Percentiles rank a stretch among this genome's conserved stretches.
phyloP scores from a whole-genome alignment of 1,284 basidiomycete genomes.

The Ganoderma meredithae region DNA sequence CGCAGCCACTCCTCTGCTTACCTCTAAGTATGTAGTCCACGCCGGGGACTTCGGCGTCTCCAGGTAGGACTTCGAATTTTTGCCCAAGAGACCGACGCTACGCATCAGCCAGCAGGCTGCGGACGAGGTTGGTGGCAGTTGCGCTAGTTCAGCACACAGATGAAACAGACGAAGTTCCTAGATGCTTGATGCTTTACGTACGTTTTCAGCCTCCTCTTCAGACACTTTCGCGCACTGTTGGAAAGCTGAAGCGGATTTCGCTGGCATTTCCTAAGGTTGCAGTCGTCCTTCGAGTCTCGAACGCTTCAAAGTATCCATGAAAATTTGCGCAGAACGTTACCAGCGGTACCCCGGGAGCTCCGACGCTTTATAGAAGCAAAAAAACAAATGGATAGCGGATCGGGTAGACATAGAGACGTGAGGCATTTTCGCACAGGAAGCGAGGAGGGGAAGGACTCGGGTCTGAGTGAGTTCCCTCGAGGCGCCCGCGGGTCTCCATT shows the following conservation, averaged over 20 bases:
- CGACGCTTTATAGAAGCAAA: not conserved
- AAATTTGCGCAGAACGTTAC: not conserved
- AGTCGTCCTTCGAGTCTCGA: not conserved
- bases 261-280: not conserved
- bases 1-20: not conserved
- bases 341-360: not conserved
- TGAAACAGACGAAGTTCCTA: not conserved
- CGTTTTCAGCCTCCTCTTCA: not conserved
- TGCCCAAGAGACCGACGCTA: conserved; percentile 10
- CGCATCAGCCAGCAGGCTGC: conserved; percentile 14
- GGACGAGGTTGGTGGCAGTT: not conserved
- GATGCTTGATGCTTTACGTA: not conserved
- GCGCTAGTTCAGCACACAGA: not conserved
- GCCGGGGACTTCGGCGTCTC: not conserved
- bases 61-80: not conserved
- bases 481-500: too few species aligned
- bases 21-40: not conserved
- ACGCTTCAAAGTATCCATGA: not conserved
- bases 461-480: not conserved
- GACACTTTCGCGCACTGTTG: not conserved
- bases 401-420: not conserved
- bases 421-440: conserved; percentile 2
- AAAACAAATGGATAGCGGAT: not conserved
- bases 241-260: not conserved
- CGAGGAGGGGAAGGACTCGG: not conserved